Evolutionary conservation across 2,329 filamentous ascomycete genomes (phyloP), one percentile per base, ranked within the genome.

Genomic region (Aspergillus caelatus): DNA sequence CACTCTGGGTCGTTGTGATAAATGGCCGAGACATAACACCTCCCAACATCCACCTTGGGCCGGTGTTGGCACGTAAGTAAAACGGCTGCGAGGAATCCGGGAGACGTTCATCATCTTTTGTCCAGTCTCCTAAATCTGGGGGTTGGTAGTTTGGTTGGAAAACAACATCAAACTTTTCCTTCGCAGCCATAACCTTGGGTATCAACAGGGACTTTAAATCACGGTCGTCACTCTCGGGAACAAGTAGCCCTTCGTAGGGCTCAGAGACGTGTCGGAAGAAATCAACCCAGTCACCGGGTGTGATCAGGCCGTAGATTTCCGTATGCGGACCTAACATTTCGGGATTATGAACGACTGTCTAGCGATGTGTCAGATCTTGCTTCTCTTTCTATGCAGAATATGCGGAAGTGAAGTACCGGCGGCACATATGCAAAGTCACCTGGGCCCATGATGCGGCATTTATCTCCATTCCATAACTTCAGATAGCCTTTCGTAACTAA

Each of bases 211-310:
- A 77, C 52, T 80, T 80, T 2, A 85, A 74, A 66, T 86, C 82
- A 1, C 85, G 81, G n/a, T 80, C 68, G 69, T 88, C 85, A 41
- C 76, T 72, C 57, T 85, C 81, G 1, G 85, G 85, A 19, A 84
- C 79, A 21, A 86, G 66, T 1, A 83, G 67, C 0, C 85, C 84
- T 4, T 75, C 65, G 61, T 83, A 87, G 0, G 82, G 77, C 71
- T 88, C 85, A 32, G 80, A 81, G 9, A 88, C 81, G 69, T 85
- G 83, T 57, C 85, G 81, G 76, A 88, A 88, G 76, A 88, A 88
- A 67, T 88, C 85, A 32, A 86, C 77, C 86, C 85, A 88, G 69
- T 85, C 85, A 6, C 84, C 85, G 0, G 85, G 85, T 0, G 83
- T 83, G 32, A 88, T 83, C 4, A 88, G 72, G 16, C 85, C 84